A percentile compares a stretch with the other conserved stretches of the same genome.
These are phyloP conservation scores for Acacia confusa DNA, from an alignment of 306 rosid species.

Conservation along the genomic window DNA sequence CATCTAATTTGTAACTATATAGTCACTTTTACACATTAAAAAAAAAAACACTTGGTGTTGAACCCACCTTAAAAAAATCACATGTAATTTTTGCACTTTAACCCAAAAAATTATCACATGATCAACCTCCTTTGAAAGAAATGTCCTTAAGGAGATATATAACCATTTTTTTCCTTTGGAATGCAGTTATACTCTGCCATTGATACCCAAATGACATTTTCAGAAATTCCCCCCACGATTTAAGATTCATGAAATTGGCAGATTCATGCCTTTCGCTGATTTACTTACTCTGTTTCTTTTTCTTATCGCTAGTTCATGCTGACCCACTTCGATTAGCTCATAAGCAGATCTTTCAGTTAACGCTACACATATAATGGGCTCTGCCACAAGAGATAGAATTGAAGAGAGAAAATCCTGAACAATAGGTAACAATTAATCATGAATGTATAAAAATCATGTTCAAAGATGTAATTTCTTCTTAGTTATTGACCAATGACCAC, in stretches of 20 bases:
- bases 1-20: too few relatives aligned
- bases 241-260: not conserved
- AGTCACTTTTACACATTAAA: too few relatives aligned
- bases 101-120: not conserved
- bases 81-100: too few relatives aligned
- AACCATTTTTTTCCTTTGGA: not conserved
- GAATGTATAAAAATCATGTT: not conserved
- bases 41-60: too few relatives aligned
- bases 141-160: not conserved
- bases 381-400: not conserved
- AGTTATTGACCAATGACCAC: conserved; percentile 8
- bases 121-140: not conserved
- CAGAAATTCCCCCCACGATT: not conserved
- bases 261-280: not conserved
- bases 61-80: too few relatives aligned
- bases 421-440: not conserved
- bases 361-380: not conserved
- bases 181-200: not conserved
- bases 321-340: not conserved
- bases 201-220: not conserved
- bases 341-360: not conserved
- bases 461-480: not conserved
- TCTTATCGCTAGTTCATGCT: not conserved
- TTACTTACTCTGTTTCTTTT: not conserved
- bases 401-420: not conserved